Conservation (phyloP, 177 flowering plant genomes). For the Tripterygium wilfordii region DNA sequence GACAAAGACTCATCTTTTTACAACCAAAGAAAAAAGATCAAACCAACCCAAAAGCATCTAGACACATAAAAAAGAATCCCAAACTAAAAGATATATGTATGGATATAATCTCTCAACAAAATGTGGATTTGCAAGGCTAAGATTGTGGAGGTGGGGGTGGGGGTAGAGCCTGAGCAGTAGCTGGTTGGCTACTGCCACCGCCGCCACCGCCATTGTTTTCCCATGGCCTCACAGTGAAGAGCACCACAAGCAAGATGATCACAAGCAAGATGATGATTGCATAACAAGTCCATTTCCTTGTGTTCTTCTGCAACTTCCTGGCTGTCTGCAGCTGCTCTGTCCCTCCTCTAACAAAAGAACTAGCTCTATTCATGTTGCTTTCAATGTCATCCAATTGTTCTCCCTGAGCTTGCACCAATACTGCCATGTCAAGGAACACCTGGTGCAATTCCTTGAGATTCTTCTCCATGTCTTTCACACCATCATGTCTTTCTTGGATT, state of each 20-base stretch:
- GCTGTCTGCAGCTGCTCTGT: constrained; percentile 34
- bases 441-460: constrained; percentile 51
- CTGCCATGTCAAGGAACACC: constrained; percentile 60
- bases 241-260: constrained; percentile 38
- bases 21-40: too few species aligned
- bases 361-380: constrained; percentile 45
- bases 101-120: too few species aligned
- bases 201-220: constrained; percentile 11
- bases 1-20: too few species aligned
- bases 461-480: constrained; percentile 51
- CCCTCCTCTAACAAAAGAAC: constrained; percentile 39
- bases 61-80: too few species aligned
- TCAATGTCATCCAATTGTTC: constrained; percentile 57
- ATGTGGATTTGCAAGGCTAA: too few species aligned
- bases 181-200: background rate
- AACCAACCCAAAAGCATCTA: too few species aligned
- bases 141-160: background rate
- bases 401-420: constrained; percentile 50
- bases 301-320: constrained; percentile 35
- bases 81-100: too few species aligned
- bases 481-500: constrained; percentile 61
- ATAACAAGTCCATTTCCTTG: constrained; percentile 46
- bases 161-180: background rate
- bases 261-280: constrained; percentile 37
- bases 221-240: constrained; percentile 31